Conservation (phyloP, 2,329 filamentous ascomycete genomes). For the Pyricularia sp. region DNA sequence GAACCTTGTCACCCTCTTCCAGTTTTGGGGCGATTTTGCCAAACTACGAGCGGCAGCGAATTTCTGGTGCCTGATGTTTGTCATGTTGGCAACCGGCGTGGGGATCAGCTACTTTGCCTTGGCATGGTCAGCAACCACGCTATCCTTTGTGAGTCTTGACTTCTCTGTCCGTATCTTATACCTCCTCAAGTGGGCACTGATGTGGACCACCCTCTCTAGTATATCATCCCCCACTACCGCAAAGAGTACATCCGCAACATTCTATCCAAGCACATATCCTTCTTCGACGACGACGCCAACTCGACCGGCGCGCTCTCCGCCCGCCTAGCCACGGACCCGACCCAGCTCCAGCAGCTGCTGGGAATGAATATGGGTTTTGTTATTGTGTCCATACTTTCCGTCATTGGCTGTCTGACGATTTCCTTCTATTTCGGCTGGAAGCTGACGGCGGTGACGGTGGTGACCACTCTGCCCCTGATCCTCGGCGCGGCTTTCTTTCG, state of each 20-base stretch:
- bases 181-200: background rate
- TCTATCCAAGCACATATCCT: conserved; percentile 46
- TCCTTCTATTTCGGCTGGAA: conserved; percentile 70
- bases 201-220: conserved; percentile 12
- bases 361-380: conserved; percentile 55
- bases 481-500: conserved; percentile 28
- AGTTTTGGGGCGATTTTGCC: conserved; percentile 20
- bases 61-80: conserved; percentile 59
- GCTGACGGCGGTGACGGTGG: conserved; percentile 49
- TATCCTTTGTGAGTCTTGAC: conserved; percentile 25
- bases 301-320: conserved; percentile 51
- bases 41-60: conserved; percentile 29
- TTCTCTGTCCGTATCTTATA: background rate
- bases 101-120: conserved; percentile 46
- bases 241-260: conserved; percentile 51
- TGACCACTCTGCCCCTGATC: conserved; percentile 22
- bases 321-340: conserved; percentile 43
- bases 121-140: conserved; percentile 32
- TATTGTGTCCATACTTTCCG: conserved; percentile 52
- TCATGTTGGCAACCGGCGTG: conserved; percentile 43
- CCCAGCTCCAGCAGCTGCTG: conserved; percentile 51
- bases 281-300: conserved; percentile 51
- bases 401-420: conserved; percentile 55
- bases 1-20: conserved; percentile 41
- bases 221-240: conserved; percentile 43